Base-by-base conservation (phyloP, 768 basidiomycete species). In the Tricholoma saponaceum region DNA sequence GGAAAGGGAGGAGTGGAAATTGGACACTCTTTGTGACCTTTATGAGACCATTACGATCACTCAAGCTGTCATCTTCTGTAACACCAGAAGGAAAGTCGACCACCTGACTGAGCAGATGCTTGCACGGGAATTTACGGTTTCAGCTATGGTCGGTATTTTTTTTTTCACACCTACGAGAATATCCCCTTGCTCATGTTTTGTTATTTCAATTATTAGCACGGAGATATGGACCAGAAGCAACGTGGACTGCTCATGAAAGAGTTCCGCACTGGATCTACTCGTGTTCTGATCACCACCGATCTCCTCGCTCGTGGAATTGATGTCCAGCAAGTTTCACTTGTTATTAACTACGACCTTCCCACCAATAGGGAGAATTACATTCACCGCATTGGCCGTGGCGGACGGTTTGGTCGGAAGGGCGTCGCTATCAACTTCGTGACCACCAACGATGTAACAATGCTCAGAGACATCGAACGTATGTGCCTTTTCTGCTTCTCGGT, bases 51-150 rank as follows among this genome's bases (percentile, higher is more conserved):
- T 98, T 60, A 98, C 96, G 67, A 98, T 99, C 77, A 98, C 96
- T 43, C 96, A 98, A 73, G 95, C 96, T 56, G 96, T 98, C 78
- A 98, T 99, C 75, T 99, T 99, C 84, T 98, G 96, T 81, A 98
- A 98, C 81, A 98, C 96, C 51, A 83, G 93, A 70, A 83, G 96
- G 79, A 99, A 99, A 85, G 93, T 99, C 64, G 96, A 99, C 78
- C 95, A 93, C 93, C 76, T 99, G 69, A 98, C 96, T 20, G 94
- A 98, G 76, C 95, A 97, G 83, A 93, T 99, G 87, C 92, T 91
- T 74, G 83, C 81, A 35, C 84, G 95, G 62, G 95, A 99, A 75
- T 99, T 98, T 75, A 98, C 97, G 58, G 96, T 98, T 46, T 93
- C 92, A 59, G 93, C 94, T 61, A 96, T 97, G 92, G 93, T 92